Conservation (phyloP, 2,329 filamentous ascomycete genomes). For the Penicillium griseofulvum region DNA sequence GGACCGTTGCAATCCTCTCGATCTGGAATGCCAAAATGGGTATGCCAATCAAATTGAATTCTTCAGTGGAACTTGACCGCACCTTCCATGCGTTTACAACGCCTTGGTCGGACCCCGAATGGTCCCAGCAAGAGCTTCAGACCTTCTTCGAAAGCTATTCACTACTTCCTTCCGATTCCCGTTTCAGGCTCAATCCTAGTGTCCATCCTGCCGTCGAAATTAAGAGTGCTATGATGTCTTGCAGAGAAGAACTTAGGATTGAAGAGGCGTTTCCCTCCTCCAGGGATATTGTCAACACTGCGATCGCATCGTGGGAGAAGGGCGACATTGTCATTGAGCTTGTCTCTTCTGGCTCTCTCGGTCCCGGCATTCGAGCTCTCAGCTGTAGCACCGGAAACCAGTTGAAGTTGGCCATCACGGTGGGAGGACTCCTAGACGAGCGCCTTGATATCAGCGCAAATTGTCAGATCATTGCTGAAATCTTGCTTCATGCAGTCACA, state of each 20-base stretch:
- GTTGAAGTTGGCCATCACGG: slow-evolving; percentile 33
- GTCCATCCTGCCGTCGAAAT: slow-evolving; percentile 47
- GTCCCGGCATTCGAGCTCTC: slow-evolving; percentile 36
- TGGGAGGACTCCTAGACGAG: slow-evolving; percentile 30
- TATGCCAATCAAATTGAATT: slow-evolving; percentile 43
- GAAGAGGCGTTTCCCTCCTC: slow-evolving; percentile 48
- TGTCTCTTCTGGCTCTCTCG: slow-evolving; percentile 32
- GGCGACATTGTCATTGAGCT: slow-evolving; percentile 35
- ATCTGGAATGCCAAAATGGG: slow-evolving; percentile 50
- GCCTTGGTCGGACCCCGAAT: slow-evolving; percentile 45
- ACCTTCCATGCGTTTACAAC: slow-evolving; percentile 47
- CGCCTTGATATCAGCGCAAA: slow-evolving; percentile 36
- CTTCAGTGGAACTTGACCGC: slow-evolving; percentile 32
- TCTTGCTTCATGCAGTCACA: slow-evolving; percentile 37
- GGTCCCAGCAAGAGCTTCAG: slow-evolving; percentile 53
- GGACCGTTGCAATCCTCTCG: slow-evolving; percentile 52
- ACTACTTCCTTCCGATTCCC: slow-evolving; percentile 42
- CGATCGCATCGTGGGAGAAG: slow-evolving; percentile 35
- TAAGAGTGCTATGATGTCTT: slow-evolving; percentile 42
- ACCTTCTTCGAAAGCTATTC: slow-evolving; percentile 46
- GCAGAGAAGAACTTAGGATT: slow-evolving; percentile 34
- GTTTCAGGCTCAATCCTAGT: slow-evolving; percentile 42
- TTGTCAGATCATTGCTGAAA: slow-evolving; percentile 41
- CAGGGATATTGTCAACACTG: slow-evolving; percentile 33
- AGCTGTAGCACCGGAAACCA: slow-evolving; percentile 30